Conservation (phyloP, 352 stramenopile genomes). For the Phytopythium aichiense region DNA sequence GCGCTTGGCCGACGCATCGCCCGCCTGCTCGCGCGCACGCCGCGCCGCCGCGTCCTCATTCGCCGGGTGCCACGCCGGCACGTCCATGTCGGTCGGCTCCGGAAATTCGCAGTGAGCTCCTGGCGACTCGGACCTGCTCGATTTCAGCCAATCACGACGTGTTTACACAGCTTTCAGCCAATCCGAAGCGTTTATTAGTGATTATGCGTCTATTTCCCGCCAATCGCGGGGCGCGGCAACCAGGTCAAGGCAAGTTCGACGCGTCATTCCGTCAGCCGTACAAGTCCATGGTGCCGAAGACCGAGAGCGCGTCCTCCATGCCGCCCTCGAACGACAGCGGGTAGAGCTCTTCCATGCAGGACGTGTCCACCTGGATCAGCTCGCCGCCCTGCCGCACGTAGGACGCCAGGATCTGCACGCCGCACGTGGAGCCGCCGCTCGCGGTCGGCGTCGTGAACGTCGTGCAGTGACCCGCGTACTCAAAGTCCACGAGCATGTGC, state of each 20-base stretch:
- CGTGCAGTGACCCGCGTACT: constrained; percentile 69
- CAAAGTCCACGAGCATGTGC: constrained; percentile 65
- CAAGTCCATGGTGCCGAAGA: constrained; percentile 1
- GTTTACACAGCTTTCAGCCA: constrained; percentile 3
- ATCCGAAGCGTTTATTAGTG: constrained; percentile 4
- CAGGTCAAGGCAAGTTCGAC: no score
- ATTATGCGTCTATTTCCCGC: constrained; percentile 7
- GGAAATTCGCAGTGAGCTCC: not conserved
- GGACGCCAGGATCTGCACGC: constrained; percentile 60
- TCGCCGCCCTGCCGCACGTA: constrained; percentile 57
- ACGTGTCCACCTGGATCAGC: constrained; percentile 59
- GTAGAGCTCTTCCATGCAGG: constrained; percentile 34
- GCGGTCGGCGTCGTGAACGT: constrained; percentile 67
- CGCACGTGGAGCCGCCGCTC: constrained; percentile 43
- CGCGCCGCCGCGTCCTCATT: constrained; percentile 48
- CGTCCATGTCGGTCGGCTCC: constrained; percentile 49
- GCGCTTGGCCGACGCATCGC: constrained; percentile 19
- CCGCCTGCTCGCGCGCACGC: constrained; percentile 21
- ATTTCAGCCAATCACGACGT: not conserved
- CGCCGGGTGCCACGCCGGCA: constrained; percentile 68
- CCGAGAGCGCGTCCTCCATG: no score
- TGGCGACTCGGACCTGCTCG: constrained; percentile 1
- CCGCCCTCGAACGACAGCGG: no score
- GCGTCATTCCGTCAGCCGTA: no score
- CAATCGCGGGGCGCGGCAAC: not conserved